Evolutionary conservation across 148 eudicot genomes (phyloP), one percentile per base, ranked within the genome.

Genomic region (Cornus florida): DNA sequence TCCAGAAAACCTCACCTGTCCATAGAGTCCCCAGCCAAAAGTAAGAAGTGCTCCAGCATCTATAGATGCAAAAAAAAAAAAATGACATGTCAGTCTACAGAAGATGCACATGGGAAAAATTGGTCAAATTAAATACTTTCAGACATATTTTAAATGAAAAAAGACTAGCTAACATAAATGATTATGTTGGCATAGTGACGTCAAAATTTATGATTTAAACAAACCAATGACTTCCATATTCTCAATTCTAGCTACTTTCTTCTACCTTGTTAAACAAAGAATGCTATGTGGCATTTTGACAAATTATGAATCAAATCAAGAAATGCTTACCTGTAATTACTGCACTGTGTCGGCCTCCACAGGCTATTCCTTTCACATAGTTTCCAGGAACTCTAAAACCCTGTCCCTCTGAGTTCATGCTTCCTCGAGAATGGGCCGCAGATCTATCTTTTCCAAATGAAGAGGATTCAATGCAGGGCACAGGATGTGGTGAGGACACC

Each of bases 261-360:
- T 7, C 24, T n/a, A 62, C 7, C 20, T 17, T 62, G 24, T 66
- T 46, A 24, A 72, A 75, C 12, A 23, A 67, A 56, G 39, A 80
- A 73, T 76, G 14, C 12, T 33, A n/a, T 2, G 12, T 20, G 31
- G 16, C 50, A 60, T 33, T 60, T 62, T 10, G 14, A 38, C 6
- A 8, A 66, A 56, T 24, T 65, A 31, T 32, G 38, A 43, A 70
- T 8, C 57, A 60, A 62, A 22, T 31, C 24, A 64, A 28, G 57
- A 22, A 24, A 12, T 28, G 50, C 84, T 82, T 86, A 94, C 99
- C 98, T 60, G 99, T 96, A 71, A 96, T 83, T 73, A 87, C 98
- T 46, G 94, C 99, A 89, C 99, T 96, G 70, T 96, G 99, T 32
- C 99, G 83, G n/a, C 99, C 99, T 71, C 99, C 99, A 71, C 99